Evolutionary conservation across 192 early-diverging fungal species (phyloP).

Genomic region (Gaertneriomyces semiglobifer): DNA sequence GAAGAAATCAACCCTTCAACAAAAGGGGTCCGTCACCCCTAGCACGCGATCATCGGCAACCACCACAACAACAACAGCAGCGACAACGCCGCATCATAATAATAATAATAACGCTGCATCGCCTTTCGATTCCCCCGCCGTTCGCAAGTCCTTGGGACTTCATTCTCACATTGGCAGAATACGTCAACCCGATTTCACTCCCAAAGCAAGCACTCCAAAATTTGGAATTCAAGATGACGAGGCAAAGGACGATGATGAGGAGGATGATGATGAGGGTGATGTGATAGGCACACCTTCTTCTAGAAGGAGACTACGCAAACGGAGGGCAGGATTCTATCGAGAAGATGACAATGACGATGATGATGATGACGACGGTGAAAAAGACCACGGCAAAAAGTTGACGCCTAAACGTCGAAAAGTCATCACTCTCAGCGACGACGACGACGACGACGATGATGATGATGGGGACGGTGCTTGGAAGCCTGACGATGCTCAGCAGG

Average conservation of each 20-base stretch:
- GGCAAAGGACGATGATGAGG: not conserved
- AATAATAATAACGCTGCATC: not conserved
- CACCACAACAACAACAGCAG: not conserved
- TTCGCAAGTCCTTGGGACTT: not conserved
- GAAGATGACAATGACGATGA: constrained; percentile 13
- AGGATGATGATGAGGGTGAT: constrained; percentile 1
- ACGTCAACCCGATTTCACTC: not conserved
- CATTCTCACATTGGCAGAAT: not conserved
- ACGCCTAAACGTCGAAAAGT: constrained; percentile 6
- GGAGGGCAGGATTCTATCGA: constrained; percentile 6
- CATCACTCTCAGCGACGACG: constrained; percentile 1
- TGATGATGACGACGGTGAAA: not conserved
- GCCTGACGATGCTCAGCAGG: not conserved
- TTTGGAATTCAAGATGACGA: not conserved
- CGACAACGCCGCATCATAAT: not conserved
- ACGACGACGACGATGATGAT: not conserved
- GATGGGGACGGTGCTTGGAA: not conserved
- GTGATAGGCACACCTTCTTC: constrained; percentile 1
- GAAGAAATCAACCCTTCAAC: not conserved
- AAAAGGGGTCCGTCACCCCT: not conserved
- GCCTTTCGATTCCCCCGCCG: not conserved
- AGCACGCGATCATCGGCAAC: not conserved
- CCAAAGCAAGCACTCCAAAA: not conserved
- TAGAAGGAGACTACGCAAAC: constrained; percentile 24
- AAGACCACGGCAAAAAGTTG: not conserved